These are phyloP conservation scores for Tieghemostelium lacteum DNA, from an alignment of 78 protist species.

Conservation along the genomic window DNA sequence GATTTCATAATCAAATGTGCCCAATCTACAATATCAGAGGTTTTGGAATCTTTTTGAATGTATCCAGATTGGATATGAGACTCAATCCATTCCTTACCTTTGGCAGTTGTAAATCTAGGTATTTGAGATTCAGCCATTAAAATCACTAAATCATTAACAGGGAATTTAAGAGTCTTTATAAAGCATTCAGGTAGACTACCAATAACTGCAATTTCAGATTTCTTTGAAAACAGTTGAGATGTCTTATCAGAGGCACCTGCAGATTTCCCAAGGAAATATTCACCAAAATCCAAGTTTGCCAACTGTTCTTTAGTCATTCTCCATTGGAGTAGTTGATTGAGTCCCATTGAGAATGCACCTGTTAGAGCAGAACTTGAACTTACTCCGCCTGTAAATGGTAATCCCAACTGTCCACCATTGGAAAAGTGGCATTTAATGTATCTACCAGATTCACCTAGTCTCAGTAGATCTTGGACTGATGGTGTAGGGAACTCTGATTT, in stretches of 20 bases:
- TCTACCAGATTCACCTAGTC: neutral
- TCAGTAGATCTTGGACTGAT: neutral
- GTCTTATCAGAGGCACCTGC: constrained; percentile 80
- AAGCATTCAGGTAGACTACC: constrained; percentile 51
- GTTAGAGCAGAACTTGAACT: constrained; percentile 76
- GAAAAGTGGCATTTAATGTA: constrained; percentile 10
- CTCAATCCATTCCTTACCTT: constrained; percentile 14
- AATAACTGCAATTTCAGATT: constrained; percentile 26
- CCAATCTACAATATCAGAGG: constrained; percentile 11
- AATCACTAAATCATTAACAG: neutral
- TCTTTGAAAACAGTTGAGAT: constrained; percentile 34
- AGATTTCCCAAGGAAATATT: constrained; percentile 66
- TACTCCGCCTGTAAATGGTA: constrained; percentile 57
- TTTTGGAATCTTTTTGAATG: neutral
- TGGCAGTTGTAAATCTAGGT: constrained; percentile 14
- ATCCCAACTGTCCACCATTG: constrained; percentile 5
- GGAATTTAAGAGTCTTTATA: constrained; percentile 16
- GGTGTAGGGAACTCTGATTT: neutral
- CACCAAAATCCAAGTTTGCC: constrained; percentile 54
- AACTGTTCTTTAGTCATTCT: constrained; percentile 20
- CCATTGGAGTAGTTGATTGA: constrained; percentile 16
- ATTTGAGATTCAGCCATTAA: constrained; percentile 18
- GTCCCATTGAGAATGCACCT: constrained; percentile 21
- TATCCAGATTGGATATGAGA: neutral
- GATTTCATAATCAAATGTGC: constrained; percentile 49